Percentiles rank a stretch among this genome's conserved stretches.
Evolutionary conservation across 1,284 basidiomycete genomes (phyloP).

Genomic region (Trichosporon coremiiforme): DNA sequence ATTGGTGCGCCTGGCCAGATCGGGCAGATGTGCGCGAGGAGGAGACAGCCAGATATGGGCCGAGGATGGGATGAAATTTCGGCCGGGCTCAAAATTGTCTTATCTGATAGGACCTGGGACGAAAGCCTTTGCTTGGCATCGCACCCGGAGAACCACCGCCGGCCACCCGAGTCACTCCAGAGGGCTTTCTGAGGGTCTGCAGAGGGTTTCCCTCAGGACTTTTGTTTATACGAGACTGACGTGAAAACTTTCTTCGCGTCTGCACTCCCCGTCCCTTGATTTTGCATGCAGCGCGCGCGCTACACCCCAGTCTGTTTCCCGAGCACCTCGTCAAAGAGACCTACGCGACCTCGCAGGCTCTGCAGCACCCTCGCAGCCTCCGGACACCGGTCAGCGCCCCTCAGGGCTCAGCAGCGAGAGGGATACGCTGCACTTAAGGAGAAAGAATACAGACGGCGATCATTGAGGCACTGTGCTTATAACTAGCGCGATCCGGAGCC

Average conservation of each 20-base stretch:
- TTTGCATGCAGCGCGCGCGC: background rate
- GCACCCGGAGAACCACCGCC: background rate
- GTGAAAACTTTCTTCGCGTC: constrained; percentile 5
- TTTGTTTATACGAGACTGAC: background rate
- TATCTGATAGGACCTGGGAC: constrained; percentile 15
- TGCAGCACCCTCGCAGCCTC: background rate
- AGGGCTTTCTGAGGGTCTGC: background rate
- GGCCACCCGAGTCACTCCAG: background rate
- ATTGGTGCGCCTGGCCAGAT: background rate
- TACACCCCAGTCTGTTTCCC: background rate
- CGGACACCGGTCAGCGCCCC: background rate
- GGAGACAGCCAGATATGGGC: background rate
- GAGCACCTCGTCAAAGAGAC: background rate
- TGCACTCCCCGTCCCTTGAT: background rate
- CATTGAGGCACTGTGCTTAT: constrained; percentile 5
- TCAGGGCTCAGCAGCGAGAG: background rate
- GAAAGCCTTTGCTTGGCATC: constrained; percentile 10
- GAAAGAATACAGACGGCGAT: constrained; percentile 4
- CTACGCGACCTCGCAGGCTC: background rate
- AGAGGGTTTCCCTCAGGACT: background rate
- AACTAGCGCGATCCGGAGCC: background rate
- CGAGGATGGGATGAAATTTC: background rate
- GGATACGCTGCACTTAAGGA: background rate
- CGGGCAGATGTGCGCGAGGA: background rate
- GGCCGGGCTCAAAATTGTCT: constrained; percentile 5